Base-by-base conservation (phyloP, 768 basidiomycete species). In the Lentinula sp. region DNA sequence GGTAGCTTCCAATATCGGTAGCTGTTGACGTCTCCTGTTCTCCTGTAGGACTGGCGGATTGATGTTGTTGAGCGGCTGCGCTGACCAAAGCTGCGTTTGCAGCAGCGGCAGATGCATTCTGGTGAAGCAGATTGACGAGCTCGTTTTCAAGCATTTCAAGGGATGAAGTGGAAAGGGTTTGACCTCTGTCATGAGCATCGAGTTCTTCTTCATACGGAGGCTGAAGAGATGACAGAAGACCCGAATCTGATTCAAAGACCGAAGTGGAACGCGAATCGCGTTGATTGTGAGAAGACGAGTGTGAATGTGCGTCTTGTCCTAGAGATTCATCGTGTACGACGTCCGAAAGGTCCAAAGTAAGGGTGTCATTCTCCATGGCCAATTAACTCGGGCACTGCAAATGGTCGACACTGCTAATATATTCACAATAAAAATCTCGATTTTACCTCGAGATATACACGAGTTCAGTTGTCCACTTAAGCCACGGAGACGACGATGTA, bases 291-390 rank as follows among this genome's bases (percentile, higher is more conserved):
- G 69, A 37, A 61, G 66, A 67, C 57, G 73, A 43, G 64, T 57
- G 16, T 68, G 61, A 31, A 66, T 76, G 75, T 50, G 76, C 73
- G 64, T 85, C 84, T 66, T 87, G 82, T 70, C 80, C 84, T 23
- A 89, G 80, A 34, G 86, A 80, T 60, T 89, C 87, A 70, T 91
- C 89, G 71, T 91, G 88, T 49, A 92, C 88, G 73, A 92, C 90
- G 74, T 92, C 90, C 50, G 90, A 91, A 66, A 92, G 83, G 69
- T 85, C 83, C 63, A 92, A 81, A 64, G 84, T 82, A 63, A 83
- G 82, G 69, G 86, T 84, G 70, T 86, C 85, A 71, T 82, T 69
- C 53, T 78, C 74, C 76, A 80, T 80, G 61, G 70, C 70, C 76
- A 57, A 74, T 71, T 54, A 23, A 88, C 18, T 40, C 32, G 34